These are phyloP conservation scores for Psilocybe cubensis DNA, from an alignment of 768 basidiomycete genomes.

Conservation along the genomic window DNA sequence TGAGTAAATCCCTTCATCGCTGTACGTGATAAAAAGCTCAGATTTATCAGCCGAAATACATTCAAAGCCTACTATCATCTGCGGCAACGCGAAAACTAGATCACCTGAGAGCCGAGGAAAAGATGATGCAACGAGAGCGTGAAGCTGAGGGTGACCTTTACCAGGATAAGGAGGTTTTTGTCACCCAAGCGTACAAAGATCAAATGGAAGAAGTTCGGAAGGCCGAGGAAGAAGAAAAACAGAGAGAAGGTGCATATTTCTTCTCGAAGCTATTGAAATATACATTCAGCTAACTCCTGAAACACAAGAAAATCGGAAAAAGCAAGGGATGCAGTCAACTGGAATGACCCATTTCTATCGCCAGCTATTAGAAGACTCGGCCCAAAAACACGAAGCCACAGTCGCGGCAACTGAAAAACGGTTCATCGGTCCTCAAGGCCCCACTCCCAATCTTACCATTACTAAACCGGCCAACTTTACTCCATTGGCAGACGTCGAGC, in stretches of 20 bases:
- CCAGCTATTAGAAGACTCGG: constrained; percentile 76
- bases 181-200: constrained; percentile 95
- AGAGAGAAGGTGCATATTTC: constrained; percentile 73
- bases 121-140: constrained; percentile 93
- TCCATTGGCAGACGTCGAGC: constrained; percentile 71
- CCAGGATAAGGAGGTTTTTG: constrained; percentile 94
- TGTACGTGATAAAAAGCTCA: not conserved
- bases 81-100: constrained; percentile 91
- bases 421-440: constrained; percentile 65
- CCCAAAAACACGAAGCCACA: constrained; percentile 83
- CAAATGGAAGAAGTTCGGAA: constrained; percentile 91
- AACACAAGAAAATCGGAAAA: constrained; percentile 61
- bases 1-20: constrained; percentile 28
- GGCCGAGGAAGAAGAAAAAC: constrained; percentile 92
- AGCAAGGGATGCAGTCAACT: constrained; percentile 54
- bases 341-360: constrained; percentile 90
- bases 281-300: not conserved
- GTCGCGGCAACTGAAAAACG: constrained; percentile 75
- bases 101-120: constrained; percentile 93
- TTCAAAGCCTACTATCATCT: constrained; percentile 72
- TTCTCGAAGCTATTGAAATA: not conserved
- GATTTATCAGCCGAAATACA: constrained; percentile 86
- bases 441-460: constrained; percentile 72
- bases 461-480: constrained; percentile 68
- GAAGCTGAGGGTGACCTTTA: constrained; percentile 94